A percentile compares a stretch with the other conserved stretches of the same genome.
Conservation (phyloP, 1,284 basidiomycete species). For the Pseudozyma tsukubaensis region DNA sequence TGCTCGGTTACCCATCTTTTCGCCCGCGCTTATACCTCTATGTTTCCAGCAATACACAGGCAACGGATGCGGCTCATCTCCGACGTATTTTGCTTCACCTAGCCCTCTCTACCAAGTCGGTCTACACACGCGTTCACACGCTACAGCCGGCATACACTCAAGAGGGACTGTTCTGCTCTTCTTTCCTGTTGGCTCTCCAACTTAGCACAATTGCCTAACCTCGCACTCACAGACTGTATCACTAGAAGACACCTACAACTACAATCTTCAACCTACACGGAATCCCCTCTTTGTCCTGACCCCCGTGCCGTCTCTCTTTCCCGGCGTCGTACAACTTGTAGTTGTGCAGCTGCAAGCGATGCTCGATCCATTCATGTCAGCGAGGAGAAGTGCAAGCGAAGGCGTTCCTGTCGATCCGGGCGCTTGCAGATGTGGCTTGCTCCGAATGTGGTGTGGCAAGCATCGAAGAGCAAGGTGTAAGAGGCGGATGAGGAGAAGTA, state of each 20-base stretch:
- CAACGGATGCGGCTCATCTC: neutral
- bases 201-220: neutral
- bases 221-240: constrained; percentile 32
- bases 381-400: neutral
- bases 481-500: neutral
- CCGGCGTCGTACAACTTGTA: neutral
- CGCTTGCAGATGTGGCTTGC: constrained; percentile 17
- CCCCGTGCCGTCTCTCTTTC: neutral
- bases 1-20: neutral
- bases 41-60: neutral
- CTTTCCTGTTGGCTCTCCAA: neutral
- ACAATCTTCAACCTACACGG: too few relatives aligned
- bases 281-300: too few relatives aligned
- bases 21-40: constrained; percentile 15
- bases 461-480: neutral
- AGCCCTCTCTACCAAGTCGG: too few relatives aligned
- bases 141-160: constrained; percentile 5
- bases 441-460: neutral
- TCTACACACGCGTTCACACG: constrained; percentile 1
- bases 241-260: constrained; percentile 23
- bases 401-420: neutral
- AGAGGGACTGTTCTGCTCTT: neutral
- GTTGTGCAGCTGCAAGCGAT: constrained; percentile 6
- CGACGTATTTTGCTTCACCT: too few relatives aligned
- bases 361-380: constrained; percentile 11